phyloP scores from a whole-genome alignment of 2,329 filamentous ascomycete species.

The Epichloe hybrida region DNA sequence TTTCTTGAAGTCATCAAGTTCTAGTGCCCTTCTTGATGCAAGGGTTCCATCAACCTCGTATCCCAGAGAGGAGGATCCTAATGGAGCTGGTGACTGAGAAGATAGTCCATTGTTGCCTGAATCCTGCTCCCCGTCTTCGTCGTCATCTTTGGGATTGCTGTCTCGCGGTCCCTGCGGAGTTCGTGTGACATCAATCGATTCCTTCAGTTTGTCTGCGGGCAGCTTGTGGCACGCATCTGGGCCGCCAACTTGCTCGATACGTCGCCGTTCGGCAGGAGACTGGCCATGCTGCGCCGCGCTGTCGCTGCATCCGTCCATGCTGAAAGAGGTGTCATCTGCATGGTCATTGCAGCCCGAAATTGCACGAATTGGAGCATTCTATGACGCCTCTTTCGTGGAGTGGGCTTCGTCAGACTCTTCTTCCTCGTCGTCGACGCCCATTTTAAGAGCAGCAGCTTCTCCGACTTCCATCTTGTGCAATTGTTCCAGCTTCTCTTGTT shows the following conservation, averaged over 20 bases:
- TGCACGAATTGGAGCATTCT: conserved; percentile 14
- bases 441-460: conserved; percentile 38
- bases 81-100: neutral
- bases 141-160: neutral
- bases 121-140: neutral
- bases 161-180: neutral
- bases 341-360: neutral
- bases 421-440: conserved; percentile 25
- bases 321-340: neutral
- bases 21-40: neutral
- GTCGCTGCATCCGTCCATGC: neutral
- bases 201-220: neutral
- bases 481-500: conserved; percentile 35
- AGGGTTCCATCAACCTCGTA: neutral
- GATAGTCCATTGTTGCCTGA: neutral
- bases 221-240: neutral
- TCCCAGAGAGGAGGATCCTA: too few species aligned
- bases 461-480: conserved; percentile 47
- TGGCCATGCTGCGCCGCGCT: neutral
- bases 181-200: too few species aligned
- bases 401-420: conserved; percentile 20
- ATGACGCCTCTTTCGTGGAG: conserved; percentile 16
- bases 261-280: neutral
- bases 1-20: neutral
- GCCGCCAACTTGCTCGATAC: neutral